Base-by-base conservation (phyloP, 768 basidiomycete genomes). In the Jaapia argillacea region DNA sequence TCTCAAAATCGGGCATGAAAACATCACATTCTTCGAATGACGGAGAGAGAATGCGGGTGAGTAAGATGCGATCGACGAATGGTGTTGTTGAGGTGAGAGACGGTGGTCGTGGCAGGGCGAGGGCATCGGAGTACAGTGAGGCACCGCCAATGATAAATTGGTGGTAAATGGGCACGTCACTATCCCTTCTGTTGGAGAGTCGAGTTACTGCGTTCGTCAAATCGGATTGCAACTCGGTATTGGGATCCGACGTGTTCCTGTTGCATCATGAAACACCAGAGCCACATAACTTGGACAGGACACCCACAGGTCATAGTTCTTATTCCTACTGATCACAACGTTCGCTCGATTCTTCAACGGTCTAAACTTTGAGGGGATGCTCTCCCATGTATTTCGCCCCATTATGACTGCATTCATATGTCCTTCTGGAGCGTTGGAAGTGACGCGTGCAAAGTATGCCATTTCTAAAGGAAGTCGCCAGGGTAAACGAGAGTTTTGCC, bases 321-420 rank as follows among this genome's bases (percentile, higher is more conserved):
- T 35, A 51, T 80, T 76, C 40, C 73, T 69, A 60, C 77, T 82
- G 46, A 93, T 63, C 45, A 99, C 79, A 21, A 93, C 58, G 56
- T 98, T 99, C 43, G 72, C 44, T 40, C 96, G 71, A 36, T 72
- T 74, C 33, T 73, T 67, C 16, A 99, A 71, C 4, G 96, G 96
- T 48, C 85, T 71, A 63, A 84, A 86, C 58, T 79, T 86, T 16
- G 56, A 50, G 5, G 96, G 94, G 43, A 99, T 97, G 58, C 88
- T 88, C 64, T 97, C 91, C 96, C 96, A 99, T 12, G 92, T 94
- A 55, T 87, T 91, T 44, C 94, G 74, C 10, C 96, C 96, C 94
- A 99, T 97, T 44, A 97, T 66, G 16, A 97, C 82, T 1, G 75
- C 78, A 62, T 97, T 98, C 45, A 58, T 65, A 36, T 54, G 58